Evolutionary conservation across 345 rosid species (phyloP).

Genomic region (Eucalyptus rudis): DNA sequence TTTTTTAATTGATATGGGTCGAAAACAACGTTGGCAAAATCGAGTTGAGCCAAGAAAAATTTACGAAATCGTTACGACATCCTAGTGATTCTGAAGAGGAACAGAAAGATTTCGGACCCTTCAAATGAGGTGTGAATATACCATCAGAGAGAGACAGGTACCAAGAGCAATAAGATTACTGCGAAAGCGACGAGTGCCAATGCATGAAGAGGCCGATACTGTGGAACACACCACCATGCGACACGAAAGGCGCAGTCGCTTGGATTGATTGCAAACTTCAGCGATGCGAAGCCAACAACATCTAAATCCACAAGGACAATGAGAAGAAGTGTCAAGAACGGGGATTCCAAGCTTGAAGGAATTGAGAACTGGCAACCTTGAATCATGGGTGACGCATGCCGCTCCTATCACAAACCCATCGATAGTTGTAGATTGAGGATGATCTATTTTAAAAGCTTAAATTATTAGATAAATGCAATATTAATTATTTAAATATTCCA

Average conservation of each 20-base stretch:
- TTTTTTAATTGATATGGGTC: not conserved
- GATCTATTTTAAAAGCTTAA: accelerated
- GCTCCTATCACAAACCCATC: not conserved
- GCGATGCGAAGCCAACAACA: not conserved
- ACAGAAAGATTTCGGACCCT: not conserved
- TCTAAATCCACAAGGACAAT: not conserved
- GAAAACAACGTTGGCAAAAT: not conserved
- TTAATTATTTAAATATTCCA: no score
- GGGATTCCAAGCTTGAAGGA: not conserved
- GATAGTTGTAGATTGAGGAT: not conserved
- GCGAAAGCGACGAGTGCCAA: not conserved
- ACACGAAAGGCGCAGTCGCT: not conserved
- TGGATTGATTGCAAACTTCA: not conserved
- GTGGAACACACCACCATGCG: not conserved
- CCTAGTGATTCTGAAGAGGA: not conserved
- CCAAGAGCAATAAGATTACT: not conserved
- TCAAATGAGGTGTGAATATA: not conserved
- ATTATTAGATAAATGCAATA: no score
- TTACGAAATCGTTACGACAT: not conserved
- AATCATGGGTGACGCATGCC: not conserved
- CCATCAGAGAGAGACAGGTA: not conserved
- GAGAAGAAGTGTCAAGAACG: not conserved
- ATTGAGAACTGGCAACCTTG: not conserved
- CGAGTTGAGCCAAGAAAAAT: accelerated
- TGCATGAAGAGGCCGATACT: not conserved